Conservation (phyloP, 208 protist species). For the Trypanosoma boissoni region DNA sequence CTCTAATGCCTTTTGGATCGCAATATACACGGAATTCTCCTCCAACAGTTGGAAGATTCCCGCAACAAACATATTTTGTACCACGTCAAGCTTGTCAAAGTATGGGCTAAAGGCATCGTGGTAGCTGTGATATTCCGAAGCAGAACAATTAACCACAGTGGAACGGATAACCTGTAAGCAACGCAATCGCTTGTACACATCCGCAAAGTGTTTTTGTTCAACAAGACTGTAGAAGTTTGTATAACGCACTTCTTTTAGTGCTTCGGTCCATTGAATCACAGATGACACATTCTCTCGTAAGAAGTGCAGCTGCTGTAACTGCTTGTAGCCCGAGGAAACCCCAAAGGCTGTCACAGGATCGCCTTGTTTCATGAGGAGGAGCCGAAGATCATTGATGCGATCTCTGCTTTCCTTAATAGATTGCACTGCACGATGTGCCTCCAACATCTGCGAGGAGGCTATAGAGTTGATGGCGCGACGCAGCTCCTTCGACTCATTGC, state of each 20-base stretch:
- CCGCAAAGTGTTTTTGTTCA: constrained; percentile 51
- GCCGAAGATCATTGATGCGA: constrained; percentile 60
- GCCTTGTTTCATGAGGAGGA: constrained; percentile 72
- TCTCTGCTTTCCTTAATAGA: constrained; percentile 59
- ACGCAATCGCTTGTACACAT: constrained; percentile 61
- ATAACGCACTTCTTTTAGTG: constrained; percentile 81
- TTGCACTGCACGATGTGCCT: constrained; percentile 71
- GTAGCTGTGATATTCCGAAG: constrained; percentile 51
- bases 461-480: constrained; percentile 75
- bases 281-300: constrained; percentile 77
- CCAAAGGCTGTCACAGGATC: constrained; percentile 70
- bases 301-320: constrained; percentile 73
- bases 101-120: constrained; percentile 82
- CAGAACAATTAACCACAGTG: constrained; percentile 64
- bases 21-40: constrained; percentile 62
- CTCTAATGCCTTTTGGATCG: constrained; percentile 74
- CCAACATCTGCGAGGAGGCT: constrained; percentile 73
- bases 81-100: constrained; percentile 82
- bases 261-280: constrained; percentile 79
- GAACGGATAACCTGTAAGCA: constrained; percentile 69
- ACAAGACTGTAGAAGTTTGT: constrained; percentile 61
- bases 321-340: constrained; percentile 59
- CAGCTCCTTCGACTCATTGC: constrained; percentile 72
- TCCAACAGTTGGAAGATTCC: constrained; percentile 61
- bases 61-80: constrained; percentile 63